Conservation (phyloP, 495 filamentous ascomycete genomes). For the Terfezia claveryi region DNA sequence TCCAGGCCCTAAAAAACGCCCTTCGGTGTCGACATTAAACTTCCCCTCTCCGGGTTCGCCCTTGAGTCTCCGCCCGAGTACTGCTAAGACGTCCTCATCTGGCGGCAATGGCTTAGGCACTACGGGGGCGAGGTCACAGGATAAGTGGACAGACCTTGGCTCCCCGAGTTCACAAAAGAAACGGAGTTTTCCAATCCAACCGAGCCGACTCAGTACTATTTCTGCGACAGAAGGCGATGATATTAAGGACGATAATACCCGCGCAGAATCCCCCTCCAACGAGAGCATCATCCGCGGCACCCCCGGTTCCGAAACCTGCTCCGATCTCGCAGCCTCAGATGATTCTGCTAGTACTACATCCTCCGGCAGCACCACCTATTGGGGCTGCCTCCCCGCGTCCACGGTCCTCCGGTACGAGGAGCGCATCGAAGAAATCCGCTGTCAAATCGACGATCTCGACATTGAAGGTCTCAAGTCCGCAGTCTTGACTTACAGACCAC, state of each 20-base stretch:
- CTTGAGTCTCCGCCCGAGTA: too few relatives aligned
- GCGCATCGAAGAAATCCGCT: conserved; percentile 54
- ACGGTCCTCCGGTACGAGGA: conserved; percentile 44
- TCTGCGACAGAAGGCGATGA: neutral
- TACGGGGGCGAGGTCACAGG: too few relatives aligned
- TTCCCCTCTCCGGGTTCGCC: too few relatives aligned
- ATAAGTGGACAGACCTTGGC: too few relatives aligned
- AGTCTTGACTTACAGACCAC: conserved; percentile 33
- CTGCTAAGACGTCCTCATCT: too few relatives aligned
- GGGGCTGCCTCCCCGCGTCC: conserved; percentile 42
- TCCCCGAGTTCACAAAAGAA: too few relatives aligned
- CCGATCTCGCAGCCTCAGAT: too few relatives aligned
- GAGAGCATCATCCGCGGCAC: too few relatives aligned
- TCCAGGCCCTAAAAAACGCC: too few relatives aligned
- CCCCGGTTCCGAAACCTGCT: too few relatives aligned
- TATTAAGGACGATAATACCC: neutral
- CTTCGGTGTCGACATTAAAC: too few relatives aligned
- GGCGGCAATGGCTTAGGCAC: too few relatives aligned
- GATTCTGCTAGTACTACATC: conserved; percentile 7
- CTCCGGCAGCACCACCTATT: conserved; percentile 34
- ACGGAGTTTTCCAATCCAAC: neutral
- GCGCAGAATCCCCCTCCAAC: neutral
- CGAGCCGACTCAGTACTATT: neutral
- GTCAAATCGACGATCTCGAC: conserved; percentile 55
- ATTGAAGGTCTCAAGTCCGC: conserved; percentile 80